Evolutionary conservation across 768 basidiomycete genomes (phyloP), one percentile per base, ranked within the genome.

Genomic region (Boletus subparvulus): DNA sequence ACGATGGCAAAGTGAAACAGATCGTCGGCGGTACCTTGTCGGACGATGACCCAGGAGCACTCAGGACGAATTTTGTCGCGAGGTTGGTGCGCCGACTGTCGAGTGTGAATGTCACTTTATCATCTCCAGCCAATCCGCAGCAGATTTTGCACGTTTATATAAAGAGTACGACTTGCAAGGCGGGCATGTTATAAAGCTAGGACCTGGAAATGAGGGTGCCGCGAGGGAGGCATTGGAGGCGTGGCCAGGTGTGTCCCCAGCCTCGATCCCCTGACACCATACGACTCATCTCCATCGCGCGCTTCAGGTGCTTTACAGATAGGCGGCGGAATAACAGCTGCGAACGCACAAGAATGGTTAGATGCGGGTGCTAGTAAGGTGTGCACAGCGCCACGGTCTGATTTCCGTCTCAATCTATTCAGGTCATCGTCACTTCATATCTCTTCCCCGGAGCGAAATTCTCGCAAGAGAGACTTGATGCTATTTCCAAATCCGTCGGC

Each of bases 381-480:
- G 56, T 44, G 67, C 74, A 42, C 14, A 13, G 19, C 33, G 49
- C 13, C n/a, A 14, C 42, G 33, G 39, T 41, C 28, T 54, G 16
- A 47, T 47, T 8, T 46, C 50, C 33, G 28, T 59, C 58, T 64
- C 48, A 54, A 46, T 56, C 37, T 21, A 16, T 46, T 6, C 64
- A 98, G 95, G 86, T 98, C 62, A 98, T 99, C 51, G 90, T 99
- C n/a, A 99, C 97, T 4, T 97, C 95, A 13, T 92, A 87, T 73
- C 84, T 99, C 42, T 99, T 99, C 60, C 95, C 97, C 0, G 71
- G 74, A n/a, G 87, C 78, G 3, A 84, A 79, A 59, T 96, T 98
- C 75, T 88, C 87, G 17, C 69, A 87, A 58, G 83, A 88, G 43
- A 77, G 91, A 47, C 75, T 99, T 30, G 74, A 83, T 62, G 72